Evolutionary conservation across 352 stramenopile species (phyloP), one percentile per base, ranked within the genome.

Genomic region (Phytophthora colocasiae): DNA sequence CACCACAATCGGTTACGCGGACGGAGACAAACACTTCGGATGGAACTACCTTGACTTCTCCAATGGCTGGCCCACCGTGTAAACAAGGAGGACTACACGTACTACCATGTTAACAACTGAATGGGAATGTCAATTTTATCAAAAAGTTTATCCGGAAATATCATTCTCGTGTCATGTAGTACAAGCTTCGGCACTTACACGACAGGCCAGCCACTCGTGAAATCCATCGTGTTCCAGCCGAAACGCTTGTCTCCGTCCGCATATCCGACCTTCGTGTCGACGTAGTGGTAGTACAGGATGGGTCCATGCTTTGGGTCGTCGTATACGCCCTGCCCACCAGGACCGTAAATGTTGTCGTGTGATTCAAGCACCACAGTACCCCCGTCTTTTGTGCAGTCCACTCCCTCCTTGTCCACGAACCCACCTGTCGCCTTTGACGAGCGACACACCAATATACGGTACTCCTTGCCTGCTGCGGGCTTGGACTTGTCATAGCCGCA

Each of bases 251-350:
- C 46, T 6, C 77, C 77, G 40, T 85, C 77, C 4, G 66, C 66
- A 31, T 85, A 85, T 3, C 77, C 77, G 17, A 78, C 55, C 1
- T 19, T 60, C 17, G 77, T 82, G 48, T 85, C 71, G 22, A 85
- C 77, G 58, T 83, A 81, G 63, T 86, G 75, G 49, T 86, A 86
- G 62, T 86, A 83, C 52, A 82, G 50, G 38, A 83, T 68, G n/a
- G 75, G 75, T 12, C 72, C 75, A 45, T 73, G 67, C 11, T 58
- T 76, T 4, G 73, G 63, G 51, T 86, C 77, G 7, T 82, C 40
- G 50, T 80, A 82, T 15, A 86, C 77, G 17, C 75, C 74, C 38
- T 83, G 74, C 8, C 75, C 77, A 12, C 74, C 77, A 1, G 74
- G 77, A 3, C 64, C 77, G 46, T 83, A 83, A 38, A 81, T 48